Conservation (phyloP, 164 flowering plant species). For the Vitis vinifera region DNA sequence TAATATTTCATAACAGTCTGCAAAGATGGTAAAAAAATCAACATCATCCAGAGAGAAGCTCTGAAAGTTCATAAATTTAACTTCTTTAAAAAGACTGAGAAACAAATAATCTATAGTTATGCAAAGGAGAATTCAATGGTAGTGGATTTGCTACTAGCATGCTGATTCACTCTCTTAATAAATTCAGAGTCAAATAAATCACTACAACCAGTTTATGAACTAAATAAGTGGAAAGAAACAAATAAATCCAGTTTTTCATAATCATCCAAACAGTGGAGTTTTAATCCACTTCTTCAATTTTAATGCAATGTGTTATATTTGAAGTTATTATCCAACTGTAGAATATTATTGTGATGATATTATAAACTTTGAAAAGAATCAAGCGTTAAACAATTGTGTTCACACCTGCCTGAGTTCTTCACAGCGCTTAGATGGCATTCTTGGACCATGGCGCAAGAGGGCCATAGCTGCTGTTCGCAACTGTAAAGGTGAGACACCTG, state of each 20-base stretch:
- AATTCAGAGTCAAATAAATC: not conserved
- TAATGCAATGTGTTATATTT: no score
- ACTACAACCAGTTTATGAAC: not conserved
- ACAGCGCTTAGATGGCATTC: slow-evolving; percentile 82
- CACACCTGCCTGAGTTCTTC: slow-evolving; percentile 80
- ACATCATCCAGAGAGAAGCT: not conserved
- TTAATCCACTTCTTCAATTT: not conserved
- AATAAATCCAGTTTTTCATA: not conserved
- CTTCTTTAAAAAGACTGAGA: no score
- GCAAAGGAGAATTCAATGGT: no score
- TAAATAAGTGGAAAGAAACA: not conserved
- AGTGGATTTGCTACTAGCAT: no score
- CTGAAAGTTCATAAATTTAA: no score
- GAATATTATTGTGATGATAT: not conserved
- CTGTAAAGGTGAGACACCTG: slow-evolving; percentile 89
- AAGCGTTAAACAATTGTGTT: not conserved
- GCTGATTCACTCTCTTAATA: no score
- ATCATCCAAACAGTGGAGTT: not conserved
- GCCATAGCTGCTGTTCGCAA: slow-evolving; percentile 97
- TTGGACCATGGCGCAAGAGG: slow-evolving; percentile 82
- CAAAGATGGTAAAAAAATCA: slow-evolving; percentile 8
- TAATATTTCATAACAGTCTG: slow-evolving; percentile 77
- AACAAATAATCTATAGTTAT: no score
- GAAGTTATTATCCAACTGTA: not conserved
- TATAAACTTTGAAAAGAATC: not conserved